Evolutionary conservation across 257 asterid genomes (phyloP).

Genomic region (Paraleonurus japonicus): DNA sequence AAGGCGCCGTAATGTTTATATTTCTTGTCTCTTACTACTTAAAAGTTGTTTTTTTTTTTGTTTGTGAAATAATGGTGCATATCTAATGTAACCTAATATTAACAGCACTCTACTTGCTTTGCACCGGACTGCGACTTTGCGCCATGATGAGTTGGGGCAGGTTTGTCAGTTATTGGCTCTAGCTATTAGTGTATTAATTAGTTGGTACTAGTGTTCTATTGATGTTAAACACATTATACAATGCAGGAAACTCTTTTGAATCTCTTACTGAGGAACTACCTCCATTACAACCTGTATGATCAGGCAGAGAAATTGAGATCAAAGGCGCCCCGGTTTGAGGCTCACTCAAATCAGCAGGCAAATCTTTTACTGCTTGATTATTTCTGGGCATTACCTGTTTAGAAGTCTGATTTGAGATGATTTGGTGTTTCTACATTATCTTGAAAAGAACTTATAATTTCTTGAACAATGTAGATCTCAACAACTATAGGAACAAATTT

Average conservation of each 20-base stretch:
- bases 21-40: conserved; percentile 2
- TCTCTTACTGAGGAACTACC: conserved; percentile 80
- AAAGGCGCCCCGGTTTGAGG: conserved; percentile 97
- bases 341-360: conserved; percentile 96
- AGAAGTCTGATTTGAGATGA: conserved; percentile 13
- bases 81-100: conserved; percentile 22
- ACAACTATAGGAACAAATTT: not conserved
- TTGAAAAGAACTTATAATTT: not conserved
- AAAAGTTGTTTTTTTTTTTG: conserved; percentile 7
- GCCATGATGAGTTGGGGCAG: conserved; percentile 97
- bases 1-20: conserved; percentile 9
- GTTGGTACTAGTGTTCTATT: conserved; percentile 11
- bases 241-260: conserved; percentile 89
- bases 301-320: conserved; percentile 96
- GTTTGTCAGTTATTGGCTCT: conserved; percentile 38
- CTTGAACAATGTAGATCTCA: conserved; percentile 7
- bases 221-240: not conserved
- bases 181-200: conserved; percentile 5
- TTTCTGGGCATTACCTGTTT: conserved; percentile 6
- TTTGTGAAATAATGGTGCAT: not conserved
- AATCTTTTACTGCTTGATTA: conserved; percentile 25
- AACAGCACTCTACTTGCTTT: conserved; percentile 76
- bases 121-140: conserved; percentile 90
- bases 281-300: conserved; percentile 85
- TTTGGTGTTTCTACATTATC: not conserved